Evolutionary conservation across 2,329 filamentous ascomycete species (phyloP).

Genomic region (Epichloe glyceriae): DNA sequence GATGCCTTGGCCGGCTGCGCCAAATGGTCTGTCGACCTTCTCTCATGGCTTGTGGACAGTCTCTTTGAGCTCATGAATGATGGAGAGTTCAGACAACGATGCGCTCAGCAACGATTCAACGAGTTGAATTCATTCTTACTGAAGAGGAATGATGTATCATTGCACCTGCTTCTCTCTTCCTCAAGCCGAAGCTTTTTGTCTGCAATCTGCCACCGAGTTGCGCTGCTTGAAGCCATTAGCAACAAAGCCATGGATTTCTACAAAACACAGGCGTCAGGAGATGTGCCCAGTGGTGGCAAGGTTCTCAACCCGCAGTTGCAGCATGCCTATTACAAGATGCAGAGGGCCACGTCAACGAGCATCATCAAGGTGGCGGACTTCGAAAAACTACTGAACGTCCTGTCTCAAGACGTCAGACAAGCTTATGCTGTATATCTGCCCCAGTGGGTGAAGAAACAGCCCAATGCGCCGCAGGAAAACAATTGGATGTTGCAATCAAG

Average conservation of each 20-base stretch:
- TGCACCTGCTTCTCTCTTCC: conserved; percentile 58
- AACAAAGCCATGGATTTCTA: conserved; percentile 38
- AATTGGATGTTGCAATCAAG: conserved; percentile 31
- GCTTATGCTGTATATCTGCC: conserved; percentile 35
- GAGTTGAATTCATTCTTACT: conserved; percentile 40
- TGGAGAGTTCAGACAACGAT: conserved; percentile 34
- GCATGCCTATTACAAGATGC: conserved; percentile 41
- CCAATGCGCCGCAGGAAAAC: conserved; percentile 29
- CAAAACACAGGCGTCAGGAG: conserved; percentile 28
- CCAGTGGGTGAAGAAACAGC: conserved; percentile 32
- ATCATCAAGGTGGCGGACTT: conserved; percentile 48
- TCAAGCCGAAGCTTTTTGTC: conserved; percentile 61
- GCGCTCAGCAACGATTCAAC: conserved; percentile 32
- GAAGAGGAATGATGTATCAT: conserved; percentile 40
- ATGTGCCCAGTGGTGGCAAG: conserved; percentile 24
- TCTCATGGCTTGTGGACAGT: conserved; percentile 48
- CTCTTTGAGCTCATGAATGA: conserved; percentile 44
- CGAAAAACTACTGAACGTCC: conserved; percentile 42
- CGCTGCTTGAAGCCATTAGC: conserved; percentile 39
- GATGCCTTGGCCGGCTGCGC: conserved; percentile 60
- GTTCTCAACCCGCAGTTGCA: conserved; percentile 40
- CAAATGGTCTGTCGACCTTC: conserved; percentile 64
- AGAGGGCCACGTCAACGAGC: conserved; percentile 34
- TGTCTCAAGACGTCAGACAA: conserved; percentile 37
- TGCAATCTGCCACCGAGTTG: conserved; percentile 52